Evolutionary conservation across 805 yeast genomes (phyloP), one percentile per base, ranked within the genome.

Genomic region (Lipomyces kockii): DNA sequence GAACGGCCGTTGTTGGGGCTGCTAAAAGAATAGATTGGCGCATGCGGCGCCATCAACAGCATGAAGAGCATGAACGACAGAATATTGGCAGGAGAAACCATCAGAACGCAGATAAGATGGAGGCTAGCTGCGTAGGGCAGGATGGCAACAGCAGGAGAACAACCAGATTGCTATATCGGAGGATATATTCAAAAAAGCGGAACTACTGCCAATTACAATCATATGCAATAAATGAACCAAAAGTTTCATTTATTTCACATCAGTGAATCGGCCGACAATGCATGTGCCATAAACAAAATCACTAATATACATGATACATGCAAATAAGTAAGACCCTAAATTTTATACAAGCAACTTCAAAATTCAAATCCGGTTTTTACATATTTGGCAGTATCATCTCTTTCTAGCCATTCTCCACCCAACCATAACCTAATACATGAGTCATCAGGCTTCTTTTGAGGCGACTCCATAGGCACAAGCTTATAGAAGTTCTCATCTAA

Each of bases 391-490:
- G 54, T 27, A 12, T 60, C 68, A 37, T 69, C 75, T n/a, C 52
- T 68, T 4, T 60, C 71, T 20, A 68, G 51, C 67, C 73, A 72
- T 27, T 66, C 71, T 12, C 73, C 66, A n/a, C 69, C 71, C 5
- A 72, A 56, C 75, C 75, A 72, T n/a, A 72, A 54, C 17, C 75
- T 51, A 53, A 74, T 72, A 52, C 70, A 69, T 3, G 72, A 63
- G 52, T 69, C 72, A 17, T 72, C 74, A 22, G 72, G 72, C 53
- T 69, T 69, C 22, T 56, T 49, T 62, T 69, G 72, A 29, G 72
- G 72, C 11, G 72, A 69, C 49, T 69, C 72, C 72, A 69, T 69
- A 2, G 72, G 72, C 17, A 69, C 72, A 20, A 69, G 72, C 64
- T 69, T 69, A 60, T 69, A 69, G 46, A 69, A 69, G 59, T 69